Percentiles rank a stretch among this genome's conserved stretches.
Evolutionary conservation across 2,329 filamentous ascomycete genomes (phyloP).

Genomic region (Acephala macrosclerotiorum): DNA sequence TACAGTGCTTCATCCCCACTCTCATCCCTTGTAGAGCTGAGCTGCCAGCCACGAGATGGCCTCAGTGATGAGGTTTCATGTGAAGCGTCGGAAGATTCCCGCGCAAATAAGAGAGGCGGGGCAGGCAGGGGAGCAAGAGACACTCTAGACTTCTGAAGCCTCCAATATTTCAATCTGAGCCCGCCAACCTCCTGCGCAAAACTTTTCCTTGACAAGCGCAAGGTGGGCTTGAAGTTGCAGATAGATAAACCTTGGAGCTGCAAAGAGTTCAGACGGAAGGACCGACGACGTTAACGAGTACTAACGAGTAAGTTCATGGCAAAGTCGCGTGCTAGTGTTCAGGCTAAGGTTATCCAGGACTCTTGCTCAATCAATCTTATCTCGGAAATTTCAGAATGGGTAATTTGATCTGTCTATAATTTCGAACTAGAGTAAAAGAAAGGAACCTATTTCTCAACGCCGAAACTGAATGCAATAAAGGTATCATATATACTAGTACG

Average conservation of each 20-base stretch:
- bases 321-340: neutral
- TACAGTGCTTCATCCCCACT: neutral
- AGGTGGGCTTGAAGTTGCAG: neutral
- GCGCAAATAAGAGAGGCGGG: neutral
- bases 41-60: neutral
- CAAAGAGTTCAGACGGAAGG: neutral
- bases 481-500: conserved; percentile 32
- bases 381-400: conserved; percentile 14
- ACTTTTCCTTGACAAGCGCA: neutral
- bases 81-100: neutral
- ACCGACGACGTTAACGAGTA: too few relatives aligned
- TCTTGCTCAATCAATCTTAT: too few relatives aligned
- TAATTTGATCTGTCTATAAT: conserved; percentile 31
- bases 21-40: conserved; percentile 3
- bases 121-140: neutral
- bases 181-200: conserved; percentile 3
- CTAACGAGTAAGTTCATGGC: too few relatives aligned
- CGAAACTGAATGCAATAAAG: conserved; percentile 36
- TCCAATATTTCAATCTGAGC: conserved; percentile 1
- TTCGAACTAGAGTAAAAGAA: conserved; percentile 23
- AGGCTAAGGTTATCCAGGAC: too few relatives aligned
- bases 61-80: neutral
- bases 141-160: neutral
- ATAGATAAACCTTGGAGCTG: neutral
- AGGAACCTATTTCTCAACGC: conserved; percentile 26